Base-by-base conservation (phyloP, 2,329 filamentous ascomycete genomes). In the Fusarium bactridioides region DNA sequence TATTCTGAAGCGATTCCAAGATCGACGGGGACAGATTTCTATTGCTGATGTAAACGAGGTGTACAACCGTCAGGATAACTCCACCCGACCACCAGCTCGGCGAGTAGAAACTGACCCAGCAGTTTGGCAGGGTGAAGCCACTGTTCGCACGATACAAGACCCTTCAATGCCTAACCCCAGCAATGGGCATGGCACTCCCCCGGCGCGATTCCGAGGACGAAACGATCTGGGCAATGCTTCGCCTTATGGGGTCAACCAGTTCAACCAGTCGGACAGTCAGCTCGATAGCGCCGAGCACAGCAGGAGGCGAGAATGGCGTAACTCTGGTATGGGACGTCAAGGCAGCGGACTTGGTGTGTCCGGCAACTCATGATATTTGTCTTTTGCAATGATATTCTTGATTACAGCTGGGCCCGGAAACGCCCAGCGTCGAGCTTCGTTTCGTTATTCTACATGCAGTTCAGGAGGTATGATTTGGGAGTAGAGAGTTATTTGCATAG, bases 1-100 rank as follows among this genome's bases (percentile, higher is more conserved):
- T 78, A 98, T 99, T 61, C 87, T 99, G 57, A 97, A 95, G 80
- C 91, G 94, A 63, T 98, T 97, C 82, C 94, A 94, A 55, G 94
- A 97, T 78, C 92, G 96, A 70, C 83, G 84, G 61, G 85, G 86
- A 11, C 84, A 86, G 47, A 83, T 90, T 83, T 83, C 93, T 85
- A 84, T 88, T 83, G 83, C 85, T 82, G 89, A 90, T 82, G 83
- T 87, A 78, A 83, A 86, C 80, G 86, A 90, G 79, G 83, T 87
- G 80, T 84, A 86, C 79, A 84, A 86, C 81, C 84, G 87, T 81
- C 86, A 86, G 80, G 88, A 89, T 81, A 86, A 92, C 83, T 82
- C 86, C 78, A 86, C 79, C 58, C 84, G 85, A 58, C 88, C 85
- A 37, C 84, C 85, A 66, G 90, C 84, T 78, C 84, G 87, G 60